Evolutionary conservation across 306 rosid genomes (phyloP).

Genomic region (Prunus persica): Prunus_persica_NCBIv2 NC_034009.1:42023001-42023500

Average conservation of each 20-base stretch:
- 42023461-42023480: slow-evolving; percentile 33
- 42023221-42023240: slow-evolving; percentile 9
- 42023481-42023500: neutral
- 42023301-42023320: slow-evolving; percentile 42
- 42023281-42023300: slow-evolving; percentile 37
- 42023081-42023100: neutral
- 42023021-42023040: neutral
- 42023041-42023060: neutral
- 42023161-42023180: neutral
- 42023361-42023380: slow-evolving; percentile 33
- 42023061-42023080: neutral
- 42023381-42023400: slow-evolving; percentile 13
- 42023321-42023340: slow-evolving; percentile 46
- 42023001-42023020: neutral
- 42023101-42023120: neutral
- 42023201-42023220: neutral
- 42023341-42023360: slow-evolving; percentile 42
- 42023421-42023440: slow-evolving; percentile 13
- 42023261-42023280: slow-evolving; percentile 43
- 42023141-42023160: neutral
- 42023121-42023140: slow-evolving; percentile 5
- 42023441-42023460: neutral
- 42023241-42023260: slow-evolving; percentile 47
- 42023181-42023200: neutral
- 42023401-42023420: slow-evolving; percentile 30